Base-by-base conservation (phyloP, 2,329 filamentous ascomycete genomes). In the Pseudocercospora fijiensis region DNA sequence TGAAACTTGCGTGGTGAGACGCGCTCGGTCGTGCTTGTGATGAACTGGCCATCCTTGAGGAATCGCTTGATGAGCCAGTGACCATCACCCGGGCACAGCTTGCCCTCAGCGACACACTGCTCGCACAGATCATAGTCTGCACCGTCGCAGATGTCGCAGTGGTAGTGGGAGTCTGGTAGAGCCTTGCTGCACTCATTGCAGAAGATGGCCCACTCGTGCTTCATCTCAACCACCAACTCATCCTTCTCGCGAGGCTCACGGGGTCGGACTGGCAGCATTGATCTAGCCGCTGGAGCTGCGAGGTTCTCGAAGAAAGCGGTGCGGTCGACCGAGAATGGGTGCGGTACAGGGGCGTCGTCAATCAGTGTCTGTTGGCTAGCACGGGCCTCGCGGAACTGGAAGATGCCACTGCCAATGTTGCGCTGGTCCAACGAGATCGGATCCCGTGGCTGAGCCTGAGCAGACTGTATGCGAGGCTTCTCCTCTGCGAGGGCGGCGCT, bases 61-160 rank as follows among this genome's bases (percentile, higher is more conserved):
- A 86, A 87, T 63, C 95, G 89, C 85, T 96, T 97, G 77, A 98
- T 94, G 78, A 99, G 83, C 93, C 92, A 97, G 80, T 99, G 95
- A 67, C 87, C 85, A 28, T 88, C 85, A 62, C 88, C 88, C 67
- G 88, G 85, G 81, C 96, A 99, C 45, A 90, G 85, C 63, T 90
- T 83, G 67, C 93, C 93, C 47, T 83, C 80, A 57, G 88, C 84
- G 55, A 97, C 86, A 73, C 95, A 99, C 5, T 82, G 78, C 68
- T 88, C 84, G 82, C 96, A 99, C 28, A 99, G 85, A 74, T 99
- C 95, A 73, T 93, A 99, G 77, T 99, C 95, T 45, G 94, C 95
- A 62, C 90, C 86, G 68, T 98, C 92, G 75, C 95, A 99, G 63
- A 90, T 91, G 69, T 90, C 90, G 82, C 96, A 99, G 80, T 99